Evolutionary conservation across 2,329 filamentous ascomycete genomes (phyloP), one percentile per base, ranked within the genome.

Genomic region (Neofusicoccum ribis): DNA sequence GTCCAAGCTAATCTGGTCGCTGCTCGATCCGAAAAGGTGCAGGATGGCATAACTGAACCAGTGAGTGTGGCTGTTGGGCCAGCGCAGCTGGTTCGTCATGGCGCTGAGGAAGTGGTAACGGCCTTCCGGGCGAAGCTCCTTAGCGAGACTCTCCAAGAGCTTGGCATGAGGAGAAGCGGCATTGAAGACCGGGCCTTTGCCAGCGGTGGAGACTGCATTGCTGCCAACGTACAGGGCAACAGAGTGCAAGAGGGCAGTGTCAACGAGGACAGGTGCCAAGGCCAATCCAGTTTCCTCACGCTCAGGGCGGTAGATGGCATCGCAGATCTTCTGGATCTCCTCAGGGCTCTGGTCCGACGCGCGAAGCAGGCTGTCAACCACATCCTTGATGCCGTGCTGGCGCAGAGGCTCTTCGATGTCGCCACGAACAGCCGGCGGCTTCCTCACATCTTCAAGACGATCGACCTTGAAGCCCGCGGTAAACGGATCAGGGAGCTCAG

Each of bases 31-130:
- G 77, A 97, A 98, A 44, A 97, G 83, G 70, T 96, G 88, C 54
- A 98, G 84, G 49, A 98, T 83, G 14, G 90, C 86, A 72, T 93
- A 91, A 74, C 89, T 93, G 80, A 97, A 99, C 80, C 95, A 99
- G 73, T 93, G 90, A 12, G 95, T 99, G 73, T 96, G 89, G 56
- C 89, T 88, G 74, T 93, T 96, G 11, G 93, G 92, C 76, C 90
- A 96, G 67, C 95, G 91, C 56, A 99, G 86, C 79, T 98, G 93
- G 77, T 98, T 96, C 65, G 92, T 86, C 74, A 99, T 92, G 69
- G 91, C 91, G 70, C 86, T 88, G 65, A 98, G 79, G 66, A 99
- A 83, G 75, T 92, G 91, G 80, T 97, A 97, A 63, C 93, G 89
- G 23, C 89, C 88, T 77, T 96, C 92, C 0, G 91, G 86, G 44